Evolutionary conservation across 2,329 filamentous ascomycete genomes (phyloP), one percentile per base, ranked within the genome.

Genomic region (Colletotrichum cuscutae): DNA sequence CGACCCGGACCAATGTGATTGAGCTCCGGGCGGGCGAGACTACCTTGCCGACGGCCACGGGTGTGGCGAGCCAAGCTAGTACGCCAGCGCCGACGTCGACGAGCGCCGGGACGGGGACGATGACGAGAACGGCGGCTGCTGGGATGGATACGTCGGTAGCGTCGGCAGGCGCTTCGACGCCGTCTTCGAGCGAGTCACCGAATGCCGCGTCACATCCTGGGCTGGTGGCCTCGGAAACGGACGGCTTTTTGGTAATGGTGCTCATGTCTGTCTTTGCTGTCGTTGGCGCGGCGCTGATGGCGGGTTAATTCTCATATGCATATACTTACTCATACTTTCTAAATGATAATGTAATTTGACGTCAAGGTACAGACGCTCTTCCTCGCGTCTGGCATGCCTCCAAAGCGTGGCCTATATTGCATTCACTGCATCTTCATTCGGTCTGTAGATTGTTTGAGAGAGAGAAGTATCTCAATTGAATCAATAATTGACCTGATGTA

Each of bases 31-130:
- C 80, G 13, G 76, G 77, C 60, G 80, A 79, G 59, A 81, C 79
- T 12, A 78, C 80, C 5, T 79, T 90, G 19, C 86, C 88, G 5
- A 78, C 78, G 12, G 79, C 84, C 26, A 84, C 80, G 28, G 88
- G 88, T 66, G 85, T 87, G 66, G 77, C 63, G 5, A 62, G 61
- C 46, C 68, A 73, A 42, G 52, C 62, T 11, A 35, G 54, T 2
- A 66, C 61, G 12, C 22, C 52, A 5, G 57, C 49, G 1, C 68
- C 71, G 42, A 67, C 71, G 42, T 11, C 42, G 19, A 49, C 19
- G 42, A 49, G 19, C 1, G 42, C 42, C 1, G 42, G 19, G 19
- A 49, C 42, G 19, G 42, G 42, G 8, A 49, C 42, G 19, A 22
- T 9, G 42, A 49, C 42, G 42, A 19, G 42, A 4, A 49, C 42